A percentile compares a stretch with the other conserved stretches of the same genome.
Evolutionary conservation across 2,329 filamentous ascomycete species (phyloP).

Genomic region (Trichoderma cornu-damae): DNA sequence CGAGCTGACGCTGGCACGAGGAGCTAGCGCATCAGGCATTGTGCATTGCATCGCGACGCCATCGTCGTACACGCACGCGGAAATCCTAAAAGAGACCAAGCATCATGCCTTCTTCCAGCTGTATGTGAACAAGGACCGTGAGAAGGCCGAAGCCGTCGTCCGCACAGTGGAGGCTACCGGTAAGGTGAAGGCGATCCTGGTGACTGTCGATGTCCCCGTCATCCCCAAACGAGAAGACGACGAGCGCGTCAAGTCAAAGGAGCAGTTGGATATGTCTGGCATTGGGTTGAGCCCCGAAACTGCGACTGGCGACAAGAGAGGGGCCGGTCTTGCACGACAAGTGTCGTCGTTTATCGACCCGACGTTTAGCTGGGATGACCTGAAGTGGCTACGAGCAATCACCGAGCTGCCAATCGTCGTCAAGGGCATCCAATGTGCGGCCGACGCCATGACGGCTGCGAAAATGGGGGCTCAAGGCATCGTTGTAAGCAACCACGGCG

Average conservation of each 20-base stretch:
- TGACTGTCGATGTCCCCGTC: slow-evolving; percentile 5
- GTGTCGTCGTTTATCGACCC: slow-evolving; percentile 9
- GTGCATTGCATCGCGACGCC: slow-evolving; percentile 11
- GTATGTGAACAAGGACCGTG: slow-evolving; percentile 3
- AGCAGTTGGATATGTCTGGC: not conserved
- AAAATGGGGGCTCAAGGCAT: slow-evolving; percentile 10
- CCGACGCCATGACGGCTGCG: not conserved
- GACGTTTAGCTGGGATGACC: slow-evolving; percentile 5
- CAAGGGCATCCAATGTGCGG: slow-evolving; percentile 3
- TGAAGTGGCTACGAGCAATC: slow-evolving; percentile 7
- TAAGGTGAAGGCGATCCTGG: slow-evolving; percentile 6
- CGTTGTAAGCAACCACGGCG: slow-evolving; percentile 12
- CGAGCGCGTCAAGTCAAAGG: slow-evolving; percentile 6
- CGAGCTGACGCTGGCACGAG: slow-evolving; percentile 8
- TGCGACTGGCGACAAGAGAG: not conserved
- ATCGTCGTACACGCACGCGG: not conserved
- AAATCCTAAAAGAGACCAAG: slow-evolving; percentile 2
- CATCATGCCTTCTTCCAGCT: slow-evolving; percentile 7
- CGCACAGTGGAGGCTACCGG: slow-evolving; percentile 8
- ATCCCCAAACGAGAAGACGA: slow-evolving; percentile 9
- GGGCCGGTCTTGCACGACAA: slow-evolving; percentile 2
- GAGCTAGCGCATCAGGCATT: not conserved
- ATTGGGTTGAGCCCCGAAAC: not conserved
- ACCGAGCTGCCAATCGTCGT: slow-evolving; percentile 2
- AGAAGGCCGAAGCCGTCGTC: slow-evolving; percentile 2